Base-by-base conservation (phyloP, 257 asterid species). In the Fraxinus quadrangulata region DNA sequence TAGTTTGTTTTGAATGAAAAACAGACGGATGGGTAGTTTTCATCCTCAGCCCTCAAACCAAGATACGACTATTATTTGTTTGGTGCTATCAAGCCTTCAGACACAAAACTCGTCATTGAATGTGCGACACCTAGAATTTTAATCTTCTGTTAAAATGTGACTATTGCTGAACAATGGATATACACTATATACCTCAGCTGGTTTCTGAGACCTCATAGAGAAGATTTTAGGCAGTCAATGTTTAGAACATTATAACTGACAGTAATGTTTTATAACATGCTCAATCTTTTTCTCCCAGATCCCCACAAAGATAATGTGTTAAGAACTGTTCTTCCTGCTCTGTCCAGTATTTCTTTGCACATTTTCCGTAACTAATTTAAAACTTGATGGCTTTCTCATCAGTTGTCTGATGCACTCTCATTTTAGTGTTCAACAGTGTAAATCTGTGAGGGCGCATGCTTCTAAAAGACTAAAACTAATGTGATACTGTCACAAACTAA, bases 171-270 rank as follows among this genome's bases (percentile, higher is more conserved):
- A 40, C 23, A 0, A 51, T 14, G 40, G 47, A 81, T 2, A 59
- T 54, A 23, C 47, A 59, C 24, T 47, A 34, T 73, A 14, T 77
- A 54, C 23, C 30, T 6, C 14, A 61, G 14, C 31, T 8, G 75
- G 78, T 51, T 82, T 40, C 63, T 42, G 42, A 51, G 65, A 73
- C 49, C 68, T 23, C 67, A 17, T 23, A 66, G 78, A 56, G 68
- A 21, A 59, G 30, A 8, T 61, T 21, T 61, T 61, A 40, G 79
- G 31, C 81, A 30, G 70, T 40, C 42, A 40, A 72, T 21, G 31
- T 12, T 45, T 66, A 23, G 63, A 33, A 71, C 49, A 16, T 51
- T 40, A 39, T 75, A 56, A 71, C 37, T 63, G 40, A 28, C 26
- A 36, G 30, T 49, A 34, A 39, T 42, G 39, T 49, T 30, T 74